Base-by-base conservation (phyloP, 2,329 filamentous ascomycete species). In the Aureobasidium lini region DNA sequence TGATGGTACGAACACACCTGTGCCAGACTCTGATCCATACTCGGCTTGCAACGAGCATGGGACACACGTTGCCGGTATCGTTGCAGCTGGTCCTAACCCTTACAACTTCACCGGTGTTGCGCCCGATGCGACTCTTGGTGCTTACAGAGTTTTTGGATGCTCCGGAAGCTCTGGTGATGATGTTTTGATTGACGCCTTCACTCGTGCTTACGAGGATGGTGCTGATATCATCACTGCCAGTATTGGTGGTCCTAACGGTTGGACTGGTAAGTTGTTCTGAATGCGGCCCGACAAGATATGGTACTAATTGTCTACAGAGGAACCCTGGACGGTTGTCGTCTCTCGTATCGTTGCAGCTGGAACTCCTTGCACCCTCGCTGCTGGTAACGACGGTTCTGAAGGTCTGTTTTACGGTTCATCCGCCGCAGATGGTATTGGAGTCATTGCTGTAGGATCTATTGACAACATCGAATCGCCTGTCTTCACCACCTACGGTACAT, bases 61-160 rank as follows among this genome's bases (percentile, higher is more conserved):
- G 32, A 84, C 81, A 0, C 83, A 84, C 68, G 81, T 84, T 28
- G 77, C 83, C 1, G 84, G 85, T 34, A 85, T 83, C 62, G 78
- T 87, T 46, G 84, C 82, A 2, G 84, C 83, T 1, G 80, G 84
- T 67, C 68, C 47, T 76, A 73, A 84, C 66, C 69, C 73, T 0
- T 77, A 77, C 39, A 78, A 78, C n/a, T 81, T 84, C 65, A 80
- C 79, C 15, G 84, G 84, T 15, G 81, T 78, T 9, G 83, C 82
- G 0, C 79, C 81, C 0, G 80, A 77, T 42, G 83, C 82, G 1
- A 80, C 73, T 1, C 72, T 86, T 1, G 81, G 81, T 46, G 75
- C 78, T 47, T 86, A 81, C 72, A 77, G 78, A 47, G 80, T 84
- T 3, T 84, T 85, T 60, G 81, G 81, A 47, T 85, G 82, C 67